Base-by-base conservation (phyloP, 495 filamentous ascomycete species). In the Neurospora sp. region DNA sequence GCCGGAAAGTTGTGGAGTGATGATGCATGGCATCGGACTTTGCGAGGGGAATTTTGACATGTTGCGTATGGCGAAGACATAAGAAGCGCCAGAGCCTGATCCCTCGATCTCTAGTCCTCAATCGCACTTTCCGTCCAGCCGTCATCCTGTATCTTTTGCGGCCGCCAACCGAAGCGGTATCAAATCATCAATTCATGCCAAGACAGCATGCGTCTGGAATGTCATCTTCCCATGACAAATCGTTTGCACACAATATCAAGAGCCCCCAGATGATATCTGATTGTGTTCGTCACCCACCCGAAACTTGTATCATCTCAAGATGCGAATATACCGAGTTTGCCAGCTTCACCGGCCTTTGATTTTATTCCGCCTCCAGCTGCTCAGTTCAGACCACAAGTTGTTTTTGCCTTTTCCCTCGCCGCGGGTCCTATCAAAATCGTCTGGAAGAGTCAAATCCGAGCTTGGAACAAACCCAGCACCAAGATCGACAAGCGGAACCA, bases 401-500 rank as follows among this genome's bases (percentile, higher is more conserved):
- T 66, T 66, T 12, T 66, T 66, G 54, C 27, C 54, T 37, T 66
- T 35, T 35, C 12, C 54, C 23, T 66, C 27, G 54, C 27, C 27
- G 27, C 12, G 14, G 14, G 12, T 66, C 27, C 31, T 35, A 35
- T 14, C 54, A 18, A 66, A 35, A 27, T 66, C 54, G 27, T 35
- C 9, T 6, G 27, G 9, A 40, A 71, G 9, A n/a, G 27, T 71
- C 40, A n/a, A 71, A 48, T 35, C 20, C 27, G 10, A 35, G 11
- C 5, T 59, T 12, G 11, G 27, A 9, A 12, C 14, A 9, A n/a
- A 9, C 14, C 62, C 20, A 20, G 23, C 66, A 10, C 84, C 84
- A 40, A 92, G 59, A 75, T 92, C 89, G 9, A 93, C 83, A 27
- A 94, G 77, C 5, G 93, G 93, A 11, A 93, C 85, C 88, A 94